A percentile compares a stretch with the other conserved stretches of the same genome.
These are phyloP conservation scores for Fusarium fracticaudum DNA, from an alignment of 2,329 filamentous ascomycete species.

Conservation along the genomic window DNA sequence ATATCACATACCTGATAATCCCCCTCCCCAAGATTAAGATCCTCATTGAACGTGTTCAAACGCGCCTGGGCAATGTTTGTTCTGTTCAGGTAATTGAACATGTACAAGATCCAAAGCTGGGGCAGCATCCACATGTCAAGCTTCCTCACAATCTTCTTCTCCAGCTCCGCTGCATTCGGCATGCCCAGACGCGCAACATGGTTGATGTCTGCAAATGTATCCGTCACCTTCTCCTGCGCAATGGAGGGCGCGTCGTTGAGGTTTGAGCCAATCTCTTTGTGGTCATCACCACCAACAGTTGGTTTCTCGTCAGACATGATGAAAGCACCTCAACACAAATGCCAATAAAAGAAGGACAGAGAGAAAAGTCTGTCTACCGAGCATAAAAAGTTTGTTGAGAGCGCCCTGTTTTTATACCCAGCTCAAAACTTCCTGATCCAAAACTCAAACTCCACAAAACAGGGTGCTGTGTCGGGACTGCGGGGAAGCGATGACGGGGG, in stretches of 20 bases:
- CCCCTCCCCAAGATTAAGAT: slow-evolving; percentile 30
- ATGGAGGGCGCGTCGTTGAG: slow-evolving; percentile 4
- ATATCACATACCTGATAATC: slow-evolving; percentile 15
- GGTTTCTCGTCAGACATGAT: slow-evolving; percentile 24
- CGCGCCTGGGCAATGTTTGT: slow-evolving; percentile 34
- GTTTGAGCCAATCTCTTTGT: not conserved
- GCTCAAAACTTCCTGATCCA: not conserved
- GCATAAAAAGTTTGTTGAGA: not conserved
- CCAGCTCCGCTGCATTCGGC: slow-evolving; percentile 4
- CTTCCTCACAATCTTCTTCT: slow-evolving; percentile 33
- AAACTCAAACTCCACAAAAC: slow-evolving; percentile 1
- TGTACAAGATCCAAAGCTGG: slow-evolving; percentile 35
- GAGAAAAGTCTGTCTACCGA: not conserved
- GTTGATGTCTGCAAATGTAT: slow-evolving; percentile 10
- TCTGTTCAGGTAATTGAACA: slow-evolving; percentile 36
- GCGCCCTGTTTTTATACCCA: not conserved
- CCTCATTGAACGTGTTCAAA: slow-evolving; percentile 27
- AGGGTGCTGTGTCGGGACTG: slow-evolving; percentile 15
- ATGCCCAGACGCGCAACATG: slow-evolving; percentile 28
- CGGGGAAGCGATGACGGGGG: slow-evolving; percentile 4
- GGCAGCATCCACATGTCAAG: slow-evolving; percentile 31
- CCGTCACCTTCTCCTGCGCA: slow-evolving; percentile 16
- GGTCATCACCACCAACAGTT: not conserved
- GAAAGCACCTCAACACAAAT: not conserved
- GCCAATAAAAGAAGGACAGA: not conserved